Conservation (phyloP, 768 basidiomycete genomes). For the Rhodotorula sphaerocarpa region DNA sequence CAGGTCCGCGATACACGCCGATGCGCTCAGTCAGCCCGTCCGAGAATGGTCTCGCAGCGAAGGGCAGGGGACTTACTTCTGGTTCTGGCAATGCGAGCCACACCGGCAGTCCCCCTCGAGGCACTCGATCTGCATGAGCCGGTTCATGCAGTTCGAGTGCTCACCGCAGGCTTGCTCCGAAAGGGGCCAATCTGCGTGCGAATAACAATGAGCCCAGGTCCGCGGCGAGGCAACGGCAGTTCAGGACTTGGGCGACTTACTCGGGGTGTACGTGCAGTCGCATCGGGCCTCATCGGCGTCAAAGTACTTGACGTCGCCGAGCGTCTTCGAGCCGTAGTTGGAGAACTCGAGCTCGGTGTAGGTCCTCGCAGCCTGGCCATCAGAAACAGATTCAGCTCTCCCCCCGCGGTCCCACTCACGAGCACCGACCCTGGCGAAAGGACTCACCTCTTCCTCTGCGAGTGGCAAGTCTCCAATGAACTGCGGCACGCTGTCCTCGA, state of each 20-base stretch:
- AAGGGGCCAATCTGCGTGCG: conserved; percentile 59
- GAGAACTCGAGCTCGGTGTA: conserved; percentile 17
- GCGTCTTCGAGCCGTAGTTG: conserved; percentile 14
- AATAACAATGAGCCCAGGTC: no score
- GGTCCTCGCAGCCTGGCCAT: conserved; percentile 45
- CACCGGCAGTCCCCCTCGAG: conserved; percentile 81
- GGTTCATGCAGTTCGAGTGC: conserved; percentile 88
- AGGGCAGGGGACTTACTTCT: conserved; percentile 56
- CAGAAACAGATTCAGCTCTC: no score
- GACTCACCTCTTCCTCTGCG: conserved; percentile 57
- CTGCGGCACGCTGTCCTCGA: conserved; percentile 23
- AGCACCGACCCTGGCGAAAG: no score
- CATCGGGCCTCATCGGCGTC: conserved; percentile 86
- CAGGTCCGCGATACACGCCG: background rate
- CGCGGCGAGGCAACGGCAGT: no score
- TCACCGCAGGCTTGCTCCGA: conserved; percentile 69
- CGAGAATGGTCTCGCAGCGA: background rate
- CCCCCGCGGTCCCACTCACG: background rate
- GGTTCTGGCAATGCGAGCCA: conserved; percentile 73
- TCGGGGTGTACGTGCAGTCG: conserved; percentile 75
- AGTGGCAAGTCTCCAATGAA: conserved; percentile 72
- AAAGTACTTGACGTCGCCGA: conserved; percentile 27
- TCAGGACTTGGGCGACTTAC: conserved; percentile 51
- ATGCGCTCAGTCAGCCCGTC: background rate
- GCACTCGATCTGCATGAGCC: conserved; percentile 94